Evolutionary conservation across 192 early-diverging fungal species (phyloP), one percentile per base, ranked within the genome.

Genomic region (Diversispora epigaea): DNA sequence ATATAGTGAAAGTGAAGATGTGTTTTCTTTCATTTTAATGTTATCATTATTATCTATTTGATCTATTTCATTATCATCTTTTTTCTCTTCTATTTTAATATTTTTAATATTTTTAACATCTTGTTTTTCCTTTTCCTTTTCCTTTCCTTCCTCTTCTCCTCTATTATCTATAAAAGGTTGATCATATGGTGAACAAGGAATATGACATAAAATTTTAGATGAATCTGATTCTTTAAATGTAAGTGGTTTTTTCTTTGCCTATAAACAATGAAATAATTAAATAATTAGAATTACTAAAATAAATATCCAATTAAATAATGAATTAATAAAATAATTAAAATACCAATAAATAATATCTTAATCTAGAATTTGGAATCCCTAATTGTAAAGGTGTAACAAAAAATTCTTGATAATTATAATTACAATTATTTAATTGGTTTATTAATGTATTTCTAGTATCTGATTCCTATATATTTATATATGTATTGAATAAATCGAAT

Each of bases 341-440:
- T 56, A 84, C 89, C 71, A 94, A 75, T 46, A 91, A 80, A 71
- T 92, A 94, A 71, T 94, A 93, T 71, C 93, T 80, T 67, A 90
- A 86, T 43, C 92, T 84, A 21, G 92, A 93, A 71, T 94, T 94
- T 10, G 93, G 93, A 45, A 91, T 89, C 12, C 90, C 87, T 15
- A 92, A 76, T 79, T 92, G 90, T 64, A 91, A 50, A 6, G 93
- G 93, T 17, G 89, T 91, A 71, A 94, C 80, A 74, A 93, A 76
- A 73, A 90, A 87, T 73, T 94, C 93, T 67, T 92, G 88, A 68
- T 84, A 90, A 50, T 82, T 77, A 64, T 90, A 92, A 43, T 84
- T 80, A 39, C 76, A 78, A 1, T 83, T 77, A n/a, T 71, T 76
- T 19, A 92, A 80, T 80, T 84, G 77, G 17, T 78, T 78, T 22